phyloP scores from a whole-genome alignment of 2,329 filamentous ascomycete genomes.

The Penicillium sp. region DNA sequence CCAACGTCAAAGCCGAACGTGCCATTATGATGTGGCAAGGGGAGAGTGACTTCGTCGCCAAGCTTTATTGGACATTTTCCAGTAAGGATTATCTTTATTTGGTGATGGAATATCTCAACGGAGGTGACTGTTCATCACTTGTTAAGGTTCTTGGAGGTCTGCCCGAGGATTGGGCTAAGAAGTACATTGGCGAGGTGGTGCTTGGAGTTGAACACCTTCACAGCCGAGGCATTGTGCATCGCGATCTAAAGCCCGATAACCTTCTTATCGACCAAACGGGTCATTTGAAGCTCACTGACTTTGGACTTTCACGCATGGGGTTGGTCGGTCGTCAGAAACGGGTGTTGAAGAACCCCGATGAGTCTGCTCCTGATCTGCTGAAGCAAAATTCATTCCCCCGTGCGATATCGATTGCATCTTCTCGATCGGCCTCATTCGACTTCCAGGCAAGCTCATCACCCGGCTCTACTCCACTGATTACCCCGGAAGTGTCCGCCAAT shows the following conservation, averaged over 20 bases:
- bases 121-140: constrained; percentile 92
- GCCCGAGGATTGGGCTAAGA: constrained; percentile 96
- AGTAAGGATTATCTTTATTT: constrained; percentile 98
- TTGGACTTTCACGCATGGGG: constrained; percentile 95
- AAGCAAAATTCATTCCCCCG: constrained; percentile 90
- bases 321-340: constrained; percentile 94
- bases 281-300: constrained; percentile 95
- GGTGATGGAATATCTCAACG: constrained; percentile 99
- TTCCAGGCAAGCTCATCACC: constrained; percentile 79
- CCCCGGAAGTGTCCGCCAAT: constrained; percentile 67
- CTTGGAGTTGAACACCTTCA: constrained; percentile 97
- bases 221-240: constrained; percentile 90
- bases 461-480: constrained; percentile 80
- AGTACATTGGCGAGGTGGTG: constrained; percentile 93
- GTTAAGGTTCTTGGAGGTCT: constrained; percentile 92
- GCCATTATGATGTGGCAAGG: constrained; percentile 99
- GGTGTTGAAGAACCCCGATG: constrained; percentile 72
- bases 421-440: constrained; percentile 90
- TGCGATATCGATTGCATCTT: constrained; percentile 81
- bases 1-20: constrained; percentile 96
- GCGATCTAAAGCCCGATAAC: constrained; percentile 96
- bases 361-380: constrained; percentile 86
- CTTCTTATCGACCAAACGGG: constrained; percentile 95
- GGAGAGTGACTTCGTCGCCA: constrained; percentile 97
- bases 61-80: constrained; percentile 99